Evolutionary conservation across 2,329 filamentous ascomycete species (phyloP).

Genomic region (Neofusicoccum laricinum): DNA sequence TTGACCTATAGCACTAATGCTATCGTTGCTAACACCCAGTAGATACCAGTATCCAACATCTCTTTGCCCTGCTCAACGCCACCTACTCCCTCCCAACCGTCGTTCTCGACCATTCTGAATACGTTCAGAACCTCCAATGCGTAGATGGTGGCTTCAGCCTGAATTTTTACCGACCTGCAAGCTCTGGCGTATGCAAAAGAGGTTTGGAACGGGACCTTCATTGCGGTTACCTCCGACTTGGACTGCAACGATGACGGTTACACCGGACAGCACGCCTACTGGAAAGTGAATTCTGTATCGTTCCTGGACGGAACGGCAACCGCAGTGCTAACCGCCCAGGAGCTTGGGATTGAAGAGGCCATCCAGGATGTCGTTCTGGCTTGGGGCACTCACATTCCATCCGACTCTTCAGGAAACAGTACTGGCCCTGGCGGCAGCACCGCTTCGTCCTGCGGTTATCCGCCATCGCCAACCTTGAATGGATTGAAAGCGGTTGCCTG

Average conservation of each 20-base stretch:
- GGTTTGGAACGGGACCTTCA: neutral
- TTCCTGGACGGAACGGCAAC: neutral
- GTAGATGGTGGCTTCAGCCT: neutral
- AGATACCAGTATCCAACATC: neutral
- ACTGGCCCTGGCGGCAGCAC: too few relatives aligned
- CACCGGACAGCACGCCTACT: neutral
- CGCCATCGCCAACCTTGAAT: neutral
- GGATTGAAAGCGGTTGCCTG: neutral
- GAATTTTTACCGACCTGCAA: neutral
- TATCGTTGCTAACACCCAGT: too few relatives aligned
- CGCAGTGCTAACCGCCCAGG: too few relatives aligned
- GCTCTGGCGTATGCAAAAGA: neutral
- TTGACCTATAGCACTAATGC: too few relatives aligned
- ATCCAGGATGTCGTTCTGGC: neutral
- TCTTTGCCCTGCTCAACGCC: neutral
- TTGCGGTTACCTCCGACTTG: neutral
- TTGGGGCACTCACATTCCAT: neutral
- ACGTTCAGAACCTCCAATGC: neutral
- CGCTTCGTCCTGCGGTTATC: neutral
- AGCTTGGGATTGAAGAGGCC: neutral
- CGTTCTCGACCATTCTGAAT: neutral
- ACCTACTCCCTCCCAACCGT: neutral
- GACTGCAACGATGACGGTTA: too few relatives aligned
- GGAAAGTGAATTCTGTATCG: neutral
- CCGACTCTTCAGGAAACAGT: too few relatives aligned